Base-by-base conservation (phyloP, 192 early-diverging fungal genomes). In the Jimgerdemannia flammicorona region DNA sequence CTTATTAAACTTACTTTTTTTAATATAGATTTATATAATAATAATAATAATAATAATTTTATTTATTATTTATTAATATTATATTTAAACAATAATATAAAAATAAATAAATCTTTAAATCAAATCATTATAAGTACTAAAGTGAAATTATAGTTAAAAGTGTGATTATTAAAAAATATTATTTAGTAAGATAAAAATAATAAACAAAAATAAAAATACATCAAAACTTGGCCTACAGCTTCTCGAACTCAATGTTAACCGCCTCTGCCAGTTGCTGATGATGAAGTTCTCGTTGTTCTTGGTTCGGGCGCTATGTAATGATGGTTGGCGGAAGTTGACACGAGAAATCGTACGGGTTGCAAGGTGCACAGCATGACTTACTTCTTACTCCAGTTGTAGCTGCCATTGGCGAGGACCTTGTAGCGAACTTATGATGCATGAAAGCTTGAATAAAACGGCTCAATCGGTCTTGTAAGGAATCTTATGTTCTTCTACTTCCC, bases 391-490 rank as follows among this genome's bases (percentile, higher is more conserved):
- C 87, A 89, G 78, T 89, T 89, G 75, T 83, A 89, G 10, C 90
- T 91, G 1, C 92, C 92, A 44, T 84, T 81, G 78, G 89, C 87
- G 7, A 92, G 79, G 14, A 87, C 77, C 42, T 79, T 75, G 63
- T 81, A 3, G 89, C 90, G 80, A 93, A 93, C 77, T 93, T 93
- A 71, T 91, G 86, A 72, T 93, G 92, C 92, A 93, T 93, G 42
- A 79, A 84, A 0, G 80, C 81, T 17, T 71, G 76, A 78, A 44
- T 79, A n/a, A n/a, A n/a, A n/a, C n/a, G n/a, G n/a, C n/a, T n/a
- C n/a, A 66, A 76, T 82, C 77, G 3, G 81, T 82, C 72, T 82
- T 82, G 72, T 79, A 82, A 41, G 81, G 81, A 67, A 82, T 82
- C 20, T 70, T 73, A 82, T 82, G 67, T 20, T 76, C 75, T 41